These are phyloP conservation scores for Pseudogymnoascus sp. DNA, from an alignment of 2,329 filamentous ascomycete species.

Conservation along the genomic window DNA sequence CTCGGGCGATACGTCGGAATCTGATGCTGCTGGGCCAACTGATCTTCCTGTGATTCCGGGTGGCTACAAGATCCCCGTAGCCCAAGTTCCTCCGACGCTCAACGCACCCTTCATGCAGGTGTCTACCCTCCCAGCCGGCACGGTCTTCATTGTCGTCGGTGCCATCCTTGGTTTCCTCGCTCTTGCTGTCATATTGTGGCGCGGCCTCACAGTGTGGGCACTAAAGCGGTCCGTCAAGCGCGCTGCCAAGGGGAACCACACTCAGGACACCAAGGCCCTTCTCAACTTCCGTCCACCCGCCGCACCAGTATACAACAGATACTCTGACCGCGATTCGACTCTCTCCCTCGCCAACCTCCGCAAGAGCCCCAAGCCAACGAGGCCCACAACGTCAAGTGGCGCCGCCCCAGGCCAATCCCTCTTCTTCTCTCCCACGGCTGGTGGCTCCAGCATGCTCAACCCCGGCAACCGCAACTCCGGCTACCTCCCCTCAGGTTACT, in stretches of 20 bases:
- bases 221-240: constrained; percentile 85
- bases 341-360: constrained; percentile 24
- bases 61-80: constrained; percentile 56
- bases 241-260: constrained; percentile 67
- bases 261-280: constrained; percentile 60
- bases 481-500: constrained; percentile 90
- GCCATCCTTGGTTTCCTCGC: constrained; percentile 78
- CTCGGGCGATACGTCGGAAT: constrained; percentile 10
- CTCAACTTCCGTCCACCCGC: constrained; percentile 44
- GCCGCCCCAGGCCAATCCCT: constrained; percentile 36
- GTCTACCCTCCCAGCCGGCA: constrained; percentile 78
- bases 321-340: constrained; percentile 41
- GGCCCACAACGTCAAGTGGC: constrained; percentile 24
- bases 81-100: constrained; percentile 71
- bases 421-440: constrained; percentile 93
- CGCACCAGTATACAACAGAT: constrained; percentile 54
- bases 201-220: constrained; percentile 77
- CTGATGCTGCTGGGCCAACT: constrained; percentile 12
- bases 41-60: constrained; percentile 47
- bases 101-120: constrained; percentile 88
- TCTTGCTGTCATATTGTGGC: constrained; percentile 78
- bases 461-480: constrained; percentile 58
- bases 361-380: constrained; percentile 27
- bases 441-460: constrained; percentile 45
- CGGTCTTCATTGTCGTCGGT: constrained; percentile 92